Evolutionary conservation across 1,284 basidiomycete species (phyloP).

Genomic region (Microbotryum lychnidis-dioicae): DNA sequence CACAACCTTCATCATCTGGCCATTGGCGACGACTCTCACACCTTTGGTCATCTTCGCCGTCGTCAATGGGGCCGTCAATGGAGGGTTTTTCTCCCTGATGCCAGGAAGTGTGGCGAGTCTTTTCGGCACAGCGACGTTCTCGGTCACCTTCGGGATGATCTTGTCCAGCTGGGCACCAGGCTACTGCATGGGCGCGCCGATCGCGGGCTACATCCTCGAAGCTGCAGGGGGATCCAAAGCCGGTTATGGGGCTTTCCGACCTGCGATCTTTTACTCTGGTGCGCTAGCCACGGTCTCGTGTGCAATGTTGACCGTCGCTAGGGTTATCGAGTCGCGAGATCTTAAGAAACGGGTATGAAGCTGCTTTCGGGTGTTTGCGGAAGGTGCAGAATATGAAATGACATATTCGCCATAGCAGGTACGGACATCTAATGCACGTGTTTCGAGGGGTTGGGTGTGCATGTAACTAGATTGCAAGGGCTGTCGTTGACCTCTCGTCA

Average conservation of each 20-base stretch:
- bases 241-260: conserved; percentile 14
- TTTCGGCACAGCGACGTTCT: conserved; percentile 12
- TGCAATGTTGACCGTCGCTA: too few relatives aligned
- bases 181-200: conserved; percentile 13
- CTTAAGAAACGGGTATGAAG: too few relatives aligned
- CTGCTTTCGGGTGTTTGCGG: too few relatives aligned
- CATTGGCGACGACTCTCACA: conserved; percentile 6
- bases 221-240: conserved; percentile 13
- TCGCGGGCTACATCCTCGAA: conserved; percentile 12
- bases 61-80: conserved; percentile 19
- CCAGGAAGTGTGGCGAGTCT: conserved; percentile 15
- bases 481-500: too few relatives aligned
- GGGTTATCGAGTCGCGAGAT: too few relatives aligned
- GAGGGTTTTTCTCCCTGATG: conserved; percentile 22
- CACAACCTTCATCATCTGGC: conserved; percentile 16
- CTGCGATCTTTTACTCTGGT: conserved; percentile 25
- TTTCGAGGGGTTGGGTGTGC: too few relatives aligned
- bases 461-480: too few relatives aligned
- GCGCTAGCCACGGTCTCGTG: conserved; percentile 17
- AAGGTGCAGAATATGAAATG: too few relatives aligned
- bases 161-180: conserved; percentile 1
- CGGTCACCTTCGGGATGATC: conserved; percentile 13
- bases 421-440: too few relatives aligned
- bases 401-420: too few relatives aligned
- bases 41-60: conserved; percentile 18